Evolutionary conservation across 2,329 filamentous ascomycete genomes (phyloP).

Genomic region (Sporothrix protearum): DNA sequence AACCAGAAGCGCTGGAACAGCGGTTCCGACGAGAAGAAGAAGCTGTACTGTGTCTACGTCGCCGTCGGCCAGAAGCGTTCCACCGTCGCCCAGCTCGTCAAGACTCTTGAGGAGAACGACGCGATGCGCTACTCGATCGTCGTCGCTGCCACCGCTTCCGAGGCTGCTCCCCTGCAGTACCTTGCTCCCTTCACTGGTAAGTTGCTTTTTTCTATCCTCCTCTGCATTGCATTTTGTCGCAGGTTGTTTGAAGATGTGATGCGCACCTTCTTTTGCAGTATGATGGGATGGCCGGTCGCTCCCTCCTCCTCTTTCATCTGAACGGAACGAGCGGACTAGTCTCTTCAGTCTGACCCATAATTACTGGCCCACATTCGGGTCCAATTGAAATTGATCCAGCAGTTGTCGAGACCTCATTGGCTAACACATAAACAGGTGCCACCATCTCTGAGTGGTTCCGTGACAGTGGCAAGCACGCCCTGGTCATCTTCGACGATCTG

Average conservation of each 20-base stretch:
- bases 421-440: neutral
- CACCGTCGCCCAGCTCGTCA: constrained; percentile 97
- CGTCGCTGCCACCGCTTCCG: constrained; percentile 93
- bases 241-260: neutral
- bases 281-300: neutral
- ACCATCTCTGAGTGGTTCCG: constrained; percentile 67
- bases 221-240: neutral
- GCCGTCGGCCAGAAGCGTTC: constrained; percentile 99
- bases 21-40: constrained; percentile 83
- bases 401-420: too few species aligned
- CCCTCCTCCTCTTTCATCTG: neutral
- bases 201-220: too few species aligned
- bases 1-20: constrained; percentile 99
- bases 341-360: neutral
- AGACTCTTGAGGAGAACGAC: constrained; percentile 99
- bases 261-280: neutral
- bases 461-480: constrained; percentile 80
- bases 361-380: neutral
- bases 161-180: constrained; percentile 88
- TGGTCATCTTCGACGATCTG: constrained; percentile 91
- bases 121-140: constrained; percentile 97
- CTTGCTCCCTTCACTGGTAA: constrained; percentile 36
- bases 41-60: constrained; percentile 99
- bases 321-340: neutral
- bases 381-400: too few species aligned